phyloP scores from a whole-genome alignment of 1,284 basidiomycete species.

The Papiliotrema laurentii region DNA sequence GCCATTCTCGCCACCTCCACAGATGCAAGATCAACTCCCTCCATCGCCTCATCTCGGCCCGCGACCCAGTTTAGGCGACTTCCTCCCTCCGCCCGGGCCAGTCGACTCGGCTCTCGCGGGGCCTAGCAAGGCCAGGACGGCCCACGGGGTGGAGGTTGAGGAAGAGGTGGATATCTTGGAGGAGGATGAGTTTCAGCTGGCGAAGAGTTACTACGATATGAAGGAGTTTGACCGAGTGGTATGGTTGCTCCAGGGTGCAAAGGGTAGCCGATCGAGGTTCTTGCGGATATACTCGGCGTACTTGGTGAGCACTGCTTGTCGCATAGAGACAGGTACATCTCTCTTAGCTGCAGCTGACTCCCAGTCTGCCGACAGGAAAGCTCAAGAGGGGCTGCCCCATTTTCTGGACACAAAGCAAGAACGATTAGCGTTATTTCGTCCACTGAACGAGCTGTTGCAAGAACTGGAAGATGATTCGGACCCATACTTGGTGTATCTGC shows the following conservation, averaged over 20 bases:
- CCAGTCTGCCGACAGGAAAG: conserved; percentile 47
- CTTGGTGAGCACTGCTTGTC: conserved; percentile 58
- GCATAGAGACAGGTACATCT: not conserved
- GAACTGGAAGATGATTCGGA: conserved; percentile 61
- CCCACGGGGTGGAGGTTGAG: conserved; percentile 49
- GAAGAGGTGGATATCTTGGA: conserved; percentile 62
- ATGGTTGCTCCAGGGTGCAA: conserved; percentile 60
- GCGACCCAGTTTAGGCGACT: conserved; percentile 34
- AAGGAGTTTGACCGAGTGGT: conserved; percentile 76
- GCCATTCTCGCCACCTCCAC: conserved; percentile 38
- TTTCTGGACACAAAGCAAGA: conserved; percentile 60
- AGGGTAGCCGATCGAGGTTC: conserved; percentile 69
- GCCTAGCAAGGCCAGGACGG: conserved; percentile 24
- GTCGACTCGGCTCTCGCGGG: conserved; percentile 17
- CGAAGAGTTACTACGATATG: conserved; percentile 69
- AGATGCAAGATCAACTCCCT: conserved; percentile 15
- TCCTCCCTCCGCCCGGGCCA: conserved; percentile 31
- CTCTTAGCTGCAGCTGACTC: not conserved
- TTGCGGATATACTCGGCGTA: conserved; percentile 75
- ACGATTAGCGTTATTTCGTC: conserved; percentile 61
- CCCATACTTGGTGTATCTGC: conserved; percentile 83
- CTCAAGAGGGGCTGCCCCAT: conserved; percentile 47
- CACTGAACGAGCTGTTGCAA: conserved; percentile 60
- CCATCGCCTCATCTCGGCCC: conserved; percentile 15
- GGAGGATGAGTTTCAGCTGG: conserved; percentile 59